phyloP scores from a whole-genome alignment of 805 yeast species.

The Saccharomyces eubayanus region DNA sequence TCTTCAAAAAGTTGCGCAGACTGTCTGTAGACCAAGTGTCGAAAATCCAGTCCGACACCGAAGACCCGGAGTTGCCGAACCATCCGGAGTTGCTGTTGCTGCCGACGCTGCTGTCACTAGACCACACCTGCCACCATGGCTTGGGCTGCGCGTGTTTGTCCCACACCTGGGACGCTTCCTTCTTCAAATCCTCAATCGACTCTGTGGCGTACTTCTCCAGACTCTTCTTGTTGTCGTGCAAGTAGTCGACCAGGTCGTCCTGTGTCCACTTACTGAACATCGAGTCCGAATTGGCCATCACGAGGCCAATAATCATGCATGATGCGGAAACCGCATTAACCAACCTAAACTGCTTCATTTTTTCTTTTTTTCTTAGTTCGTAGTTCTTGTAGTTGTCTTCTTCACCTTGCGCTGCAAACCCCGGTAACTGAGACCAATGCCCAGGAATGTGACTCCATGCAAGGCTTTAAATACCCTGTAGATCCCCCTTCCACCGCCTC shows the following conservation, averaged over 20 bases:
- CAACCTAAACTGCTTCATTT: not conserved
- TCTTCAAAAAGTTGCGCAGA: slow-evolving; percentile 41
- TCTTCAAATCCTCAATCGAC: slow-evolving; percentile 20
- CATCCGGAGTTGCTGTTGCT: slow-evolving; percentile 31
- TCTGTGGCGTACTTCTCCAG: slow-evolving; percentile 14
- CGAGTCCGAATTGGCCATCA: not conserved
- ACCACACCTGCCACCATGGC: slow-evolving; percentile 30
- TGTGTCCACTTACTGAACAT: slow-evolving; percentile 28
- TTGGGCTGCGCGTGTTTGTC: slow-evolving; percentile 13
- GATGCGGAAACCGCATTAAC: not conserved
- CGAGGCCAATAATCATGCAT: not conserved
- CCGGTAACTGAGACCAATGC: not conserved
- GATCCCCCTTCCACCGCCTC: not conserved
- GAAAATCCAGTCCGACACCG: slow-evolving; percentile 39
- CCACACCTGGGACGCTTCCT: slow-evolving; percentile 19
- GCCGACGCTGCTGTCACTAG: slow-evolving; percentile 1
- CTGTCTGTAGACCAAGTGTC: slow-evolving; percentile 46
- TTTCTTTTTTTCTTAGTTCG: not conserved
- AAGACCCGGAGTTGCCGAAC: slow-evolving; percentile 32
- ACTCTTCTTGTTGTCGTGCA: slow-evolving; percentile 26
- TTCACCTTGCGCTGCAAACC: not conserved
- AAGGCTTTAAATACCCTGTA: not conserved
- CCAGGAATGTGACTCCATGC: not conserved
- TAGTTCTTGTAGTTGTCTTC: not conserved
- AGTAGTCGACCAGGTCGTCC: slow-evolving; percentile 30